These are phyloP conservation scores for Xerocomellus intermedius DNA, from an alignment of 768 basidiomycete species.

Conservation along the genomic window DNA sequence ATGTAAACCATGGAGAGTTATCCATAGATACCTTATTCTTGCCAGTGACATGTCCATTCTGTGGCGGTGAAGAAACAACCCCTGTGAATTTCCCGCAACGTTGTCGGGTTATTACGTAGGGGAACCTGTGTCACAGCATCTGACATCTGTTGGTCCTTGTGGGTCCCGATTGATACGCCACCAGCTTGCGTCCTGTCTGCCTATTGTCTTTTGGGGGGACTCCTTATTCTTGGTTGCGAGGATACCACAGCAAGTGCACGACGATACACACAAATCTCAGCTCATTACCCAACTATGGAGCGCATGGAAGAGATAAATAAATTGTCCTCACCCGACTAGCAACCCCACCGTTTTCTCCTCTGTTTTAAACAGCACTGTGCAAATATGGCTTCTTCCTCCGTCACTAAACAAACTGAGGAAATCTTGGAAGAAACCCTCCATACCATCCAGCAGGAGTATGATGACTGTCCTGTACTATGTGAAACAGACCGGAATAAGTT, in stretches of 20 bases:
- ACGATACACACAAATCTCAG: background rate
- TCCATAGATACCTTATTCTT: too few relatives aligned
- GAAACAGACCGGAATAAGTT: conserved; percentile 1
- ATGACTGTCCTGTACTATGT: background rate
- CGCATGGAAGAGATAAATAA: conserved; percentile 10
- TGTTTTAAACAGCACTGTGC: background rate
- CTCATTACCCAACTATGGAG: background rate
- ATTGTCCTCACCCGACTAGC: background rate
- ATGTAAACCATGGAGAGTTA: too few relatives aligned
- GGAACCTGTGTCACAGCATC: background rate
- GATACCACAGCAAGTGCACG: conserved; percentile 5
- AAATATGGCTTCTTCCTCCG: conserved; percentile 8
- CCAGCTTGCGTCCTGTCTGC: background rate
- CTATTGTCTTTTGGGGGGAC: conserved; percentile 10
- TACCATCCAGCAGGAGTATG: background rate
- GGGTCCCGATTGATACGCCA: conserved; percentile 11
- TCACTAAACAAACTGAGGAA: background rate
- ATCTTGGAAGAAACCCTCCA: background rate
- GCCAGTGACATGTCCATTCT: too few relatives aligned
- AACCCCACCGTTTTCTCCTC: background rate
- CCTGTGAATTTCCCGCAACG: background rate
- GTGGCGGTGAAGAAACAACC: background rate
- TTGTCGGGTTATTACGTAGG: background rate
- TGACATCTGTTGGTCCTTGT: conserved; percentile 9
- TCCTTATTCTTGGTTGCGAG: conserved; percentile 17